phyloP scores from a whole-genome alignment of 1,139 yeast genomes.

The Taphrina confusa region DNA sequence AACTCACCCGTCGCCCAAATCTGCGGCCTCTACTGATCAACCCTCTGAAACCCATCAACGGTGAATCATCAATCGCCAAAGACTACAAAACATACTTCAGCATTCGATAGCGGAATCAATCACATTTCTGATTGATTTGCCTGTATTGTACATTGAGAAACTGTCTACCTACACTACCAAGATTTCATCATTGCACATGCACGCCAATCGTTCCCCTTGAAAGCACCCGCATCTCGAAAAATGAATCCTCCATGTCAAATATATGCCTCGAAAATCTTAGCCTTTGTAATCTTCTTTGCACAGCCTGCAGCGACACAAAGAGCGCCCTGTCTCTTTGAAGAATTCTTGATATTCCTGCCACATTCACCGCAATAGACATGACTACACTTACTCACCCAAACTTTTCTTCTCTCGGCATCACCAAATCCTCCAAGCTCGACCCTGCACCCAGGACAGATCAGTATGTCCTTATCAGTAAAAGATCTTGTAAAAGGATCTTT shows the following conservation, averaged over 20 bases:
- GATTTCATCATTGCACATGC: no score
- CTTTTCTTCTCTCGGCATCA: slow-evolving; percentile 19
- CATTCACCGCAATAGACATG: slow-evolving; percentile 38
- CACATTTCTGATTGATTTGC: no score
- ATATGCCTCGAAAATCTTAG: slow-evolving; percentile 29
- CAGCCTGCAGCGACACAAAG: slow-evolving; percentile 23
- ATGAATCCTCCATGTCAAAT: not conserved
- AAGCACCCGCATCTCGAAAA: not conserved
- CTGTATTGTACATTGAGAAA: no score
- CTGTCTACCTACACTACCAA: no score
- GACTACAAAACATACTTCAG: no score
- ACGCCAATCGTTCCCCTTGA: no score
- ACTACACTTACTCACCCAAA: slow-evolving; percentile 37
- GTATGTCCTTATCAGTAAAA: slow-evolving; percentile 13
- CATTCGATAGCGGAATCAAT: no score
- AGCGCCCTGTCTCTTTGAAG: slow-evolving; percentile 15
- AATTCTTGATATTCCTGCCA: slow-evolving; percentile 13
- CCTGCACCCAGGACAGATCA: slow-evolving; percentile 35
- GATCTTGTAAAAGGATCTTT: slow-evolving; percentile 35
- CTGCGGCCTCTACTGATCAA: no score
- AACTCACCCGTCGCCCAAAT: no score
- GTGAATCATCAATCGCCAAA: no score
- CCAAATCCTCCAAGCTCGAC: slow-evolving; percentile 33
- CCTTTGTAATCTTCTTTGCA: slow-evolving; percentile 14
- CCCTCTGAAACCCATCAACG: no score